A percentile compares a stretch with the other conserved stretches of the same genome.
Conservation (phyloP, 2,329 filamentous ascomycete species). For the Talaromyces funiculosus region DNA sequence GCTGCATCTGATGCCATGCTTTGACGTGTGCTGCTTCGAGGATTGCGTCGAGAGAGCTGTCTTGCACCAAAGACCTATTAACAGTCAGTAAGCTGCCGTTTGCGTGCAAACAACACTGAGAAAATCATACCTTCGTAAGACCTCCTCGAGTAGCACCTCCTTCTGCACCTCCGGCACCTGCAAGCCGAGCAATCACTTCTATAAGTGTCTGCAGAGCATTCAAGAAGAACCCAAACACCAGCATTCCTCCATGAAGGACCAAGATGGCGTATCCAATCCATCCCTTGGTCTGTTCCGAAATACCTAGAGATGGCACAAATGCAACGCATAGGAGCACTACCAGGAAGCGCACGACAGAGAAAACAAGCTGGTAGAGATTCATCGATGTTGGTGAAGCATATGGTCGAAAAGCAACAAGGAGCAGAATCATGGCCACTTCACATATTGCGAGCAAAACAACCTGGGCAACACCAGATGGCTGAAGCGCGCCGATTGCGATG, state of each 20-base stretch:
- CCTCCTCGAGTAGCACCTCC: conserved; percentile 68
- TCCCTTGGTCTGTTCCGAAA: conserved; percentile 73
- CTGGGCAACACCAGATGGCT: conserved; percentile 88
- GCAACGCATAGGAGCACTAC: conserved; percentile 71
- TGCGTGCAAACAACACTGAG: neutral
- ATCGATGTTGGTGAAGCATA: conserved; percentile 91
- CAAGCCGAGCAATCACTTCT: conserved; percentile 76
- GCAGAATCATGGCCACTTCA: conserved; percentile 84
- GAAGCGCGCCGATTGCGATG: conserved; percentile 85
- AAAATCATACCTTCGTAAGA: conserved; percentile 63
- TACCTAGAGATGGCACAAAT: conserved; percentile 76
- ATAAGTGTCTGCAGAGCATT: conserved; percentile 86
- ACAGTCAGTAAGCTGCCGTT: neutral
- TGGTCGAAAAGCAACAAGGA: conserved; percentile 81
- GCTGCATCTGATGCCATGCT: conserved; percentile 78
- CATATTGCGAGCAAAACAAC: conserved; percentile 88
- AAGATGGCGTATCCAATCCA: conserved; percentile 96
- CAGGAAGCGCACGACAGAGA: conserved; percentile 69
- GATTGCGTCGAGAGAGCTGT: conserved; percentile 70
- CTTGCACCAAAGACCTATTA: conserved; percentile 74
- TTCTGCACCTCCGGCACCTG: conserved; percentile 75
- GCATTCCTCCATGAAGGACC: conserved; percentile 73
- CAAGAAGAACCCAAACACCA: conserved; percentile 88
- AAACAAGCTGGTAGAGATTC: conserved; percentile 90
- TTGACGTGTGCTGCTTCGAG: conserved; percentile 57